phyloP scores from a whole-genome alignment of 192 early-diverging fungal genomes.

The Coemansia umbellata region DNA sequence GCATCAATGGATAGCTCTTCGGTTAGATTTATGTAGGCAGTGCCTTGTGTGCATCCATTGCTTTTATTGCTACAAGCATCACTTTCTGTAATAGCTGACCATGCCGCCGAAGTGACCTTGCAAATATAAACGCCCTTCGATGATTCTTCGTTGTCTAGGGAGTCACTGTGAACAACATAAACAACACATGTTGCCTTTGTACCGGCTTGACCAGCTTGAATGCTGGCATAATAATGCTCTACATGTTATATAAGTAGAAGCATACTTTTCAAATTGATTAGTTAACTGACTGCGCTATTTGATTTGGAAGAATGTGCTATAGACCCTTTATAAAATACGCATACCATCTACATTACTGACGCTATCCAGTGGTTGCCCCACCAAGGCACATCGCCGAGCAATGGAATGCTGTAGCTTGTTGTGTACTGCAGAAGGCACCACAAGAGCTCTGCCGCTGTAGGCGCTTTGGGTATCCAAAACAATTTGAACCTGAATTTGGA shows the following conservation, averaged over 20 bases:
- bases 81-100: conserved; percentile 7
- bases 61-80: neutral
- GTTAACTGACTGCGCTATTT: no score
- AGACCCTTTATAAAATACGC: no score
- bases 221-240: conserved; percentile 9
- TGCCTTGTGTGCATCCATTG: neutral
- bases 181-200: neutral
- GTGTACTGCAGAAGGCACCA: conserved; percentile 14
- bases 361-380: neutral
- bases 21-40: no score
- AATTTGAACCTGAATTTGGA: conserved; percentile 32
- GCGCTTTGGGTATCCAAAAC: neutral
- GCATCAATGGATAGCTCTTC: neutral
- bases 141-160: neutral
- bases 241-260: no score
- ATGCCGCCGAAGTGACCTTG: neutral
- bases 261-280: no score
- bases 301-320: no score
- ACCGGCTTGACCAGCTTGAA: neutral
- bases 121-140: conserved; percentile 3
- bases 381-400: conserved; percentile 8
- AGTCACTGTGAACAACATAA: neutral
- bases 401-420: conserved; percentile 12
- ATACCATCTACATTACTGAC: neutral
- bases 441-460: neutral